Evolutionary conservation across 2,329 filamentous ascomycete genomes (phyloP).

Genomic region (Alternaria novae-zelandiae): DNA sequence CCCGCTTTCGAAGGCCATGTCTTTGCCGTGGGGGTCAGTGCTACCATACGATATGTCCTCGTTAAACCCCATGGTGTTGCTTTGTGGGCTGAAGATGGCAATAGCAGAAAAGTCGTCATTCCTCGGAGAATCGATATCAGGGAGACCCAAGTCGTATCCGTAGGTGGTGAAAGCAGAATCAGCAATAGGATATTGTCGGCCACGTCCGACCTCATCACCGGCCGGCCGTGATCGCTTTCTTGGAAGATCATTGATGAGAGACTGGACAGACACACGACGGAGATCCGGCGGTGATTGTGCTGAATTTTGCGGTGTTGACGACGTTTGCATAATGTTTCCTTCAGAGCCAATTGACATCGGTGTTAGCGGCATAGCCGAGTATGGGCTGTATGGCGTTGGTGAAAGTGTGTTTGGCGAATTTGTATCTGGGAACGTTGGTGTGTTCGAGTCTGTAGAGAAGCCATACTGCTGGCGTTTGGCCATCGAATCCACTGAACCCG

Average conservation of each 20-base stretch:
- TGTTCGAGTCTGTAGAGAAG: slow-evolving; percentile 33
- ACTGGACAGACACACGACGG: slow-evolving; percentile 67
- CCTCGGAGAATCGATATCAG: slow-evolving; percentile 71
- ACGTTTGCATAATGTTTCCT: slow-evolving; percentile 29
- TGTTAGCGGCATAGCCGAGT: slow-evolving; percentile 54
- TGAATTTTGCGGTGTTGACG: slow-evolving; percentile 26
- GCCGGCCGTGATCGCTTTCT: slow-evolving; percentile 19
- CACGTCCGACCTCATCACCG: slow-evolving; percentile 53
- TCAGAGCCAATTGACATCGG: slow-evolving; percentile 49
- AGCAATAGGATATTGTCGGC: slow-evolving; percentile 38
- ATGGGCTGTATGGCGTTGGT: slow-evolving; percentile 51
- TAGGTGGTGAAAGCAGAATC: slow-evolving; percentile 58
- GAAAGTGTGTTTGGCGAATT: slow-evolving; percentile 49
- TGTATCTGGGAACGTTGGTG: slow-evolving; percentile 35
- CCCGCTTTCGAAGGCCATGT: slow-evolving; percentile 63
- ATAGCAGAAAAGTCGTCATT: slow-evolving; percentile 76
- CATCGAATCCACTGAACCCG: slow-evolving; percentile 19
- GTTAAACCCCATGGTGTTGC: slow-evolving; percentile 36
- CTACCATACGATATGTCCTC: slow-evolving; percentile 46
- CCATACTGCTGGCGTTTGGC: slow-evolving; percentile 33
- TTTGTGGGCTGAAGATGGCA: slow-evolving; percentile 46
- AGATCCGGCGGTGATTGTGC: slow-evolving; percentile 52
- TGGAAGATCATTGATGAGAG: slow-evolving; percentile 56
- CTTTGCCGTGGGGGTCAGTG: slow-evolving; percentile 49
- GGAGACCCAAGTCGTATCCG: slow-evolving; percentile 73